Conservation (phyloP, 495 filamentous ascomycete genomes). For the Gamarada debralockiae region DNA sequence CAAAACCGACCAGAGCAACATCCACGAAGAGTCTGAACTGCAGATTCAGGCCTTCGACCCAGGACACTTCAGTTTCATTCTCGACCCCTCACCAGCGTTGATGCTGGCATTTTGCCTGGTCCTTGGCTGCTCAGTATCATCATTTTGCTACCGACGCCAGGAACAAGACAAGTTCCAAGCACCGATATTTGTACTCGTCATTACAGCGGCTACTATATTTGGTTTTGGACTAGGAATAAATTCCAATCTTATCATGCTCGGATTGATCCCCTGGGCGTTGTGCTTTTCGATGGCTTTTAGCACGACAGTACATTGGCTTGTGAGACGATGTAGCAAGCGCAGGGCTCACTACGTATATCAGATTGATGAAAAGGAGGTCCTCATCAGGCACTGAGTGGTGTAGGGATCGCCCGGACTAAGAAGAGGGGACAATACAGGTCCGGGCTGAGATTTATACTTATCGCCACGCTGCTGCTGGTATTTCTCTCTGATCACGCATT, state of each 20-base stretch:
- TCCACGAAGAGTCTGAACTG: not conserved
- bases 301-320: slow-evolving; percentile 12
- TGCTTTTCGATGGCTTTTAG: slow-evolving; percentile 39
- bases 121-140: slow-evolving; percentile 42
- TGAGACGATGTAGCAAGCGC: not conserved
- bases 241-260: slow-evolving; percentile 39
- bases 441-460: too few relatives aligned
- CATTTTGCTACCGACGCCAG: slow-evolving; percentile 37
- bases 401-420: not conserved
- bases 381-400: not conserved
- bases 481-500: not conserved
- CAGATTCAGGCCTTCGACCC: slow-evolving; percentile 9
- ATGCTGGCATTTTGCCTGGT: slow-evolving; percentile 41
- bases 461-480: not conserved
- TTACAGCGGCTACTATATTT: slow-evolving; percentile 25
- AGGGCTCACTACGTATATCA: not conserved
- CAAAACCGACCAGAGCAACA: not conserved
- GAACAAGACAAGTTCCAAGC: slow-evolving; percentile 36
- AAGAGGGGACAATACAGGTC: not conserved
- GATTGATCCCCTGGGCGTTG: slow-evolving; percentile 37
- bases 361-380: not conserved
- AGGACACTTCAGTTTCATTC: slow-evolving; percentile 21
- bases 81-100: slow-evolving; percentile 31
- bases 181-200: slow-evolving; percentile 32
- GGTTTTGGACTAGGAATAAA: slow-evolving; percentile 30